Base-by-base conservation (phyloP, 257 asterid species). In the Eustoma russellianum region DNA sequence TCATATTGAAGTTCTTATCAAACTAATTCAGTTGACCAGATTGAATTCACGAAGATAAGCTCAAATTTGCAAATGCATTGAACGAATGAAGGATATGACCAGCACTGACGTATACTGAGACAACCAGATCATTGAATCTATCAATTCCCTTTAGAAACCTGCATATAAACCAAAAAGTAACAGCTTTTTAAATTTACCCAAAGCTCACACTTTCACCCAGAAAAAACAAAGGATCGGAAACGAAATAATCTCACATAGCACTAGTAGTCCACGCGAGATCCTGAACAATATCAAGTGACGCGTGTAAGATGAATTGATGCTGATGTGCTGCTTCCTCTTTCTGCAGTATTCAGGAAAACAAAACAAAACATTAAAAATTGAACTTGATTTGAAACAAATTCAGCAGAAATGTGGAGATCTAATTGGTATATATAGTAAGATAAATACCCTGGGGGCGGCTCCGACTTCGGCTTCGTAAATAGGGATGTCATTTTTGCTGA, bases 401-500 rank as follows among this genome's bases (percentile, higher is more conserved):
- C 35, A 14, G 18, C 2, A 38, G 12, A 38, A 38, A 10, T 11
- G 12, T 38, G 43, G 7, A 38, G 43, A 38, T 38, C 43, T 11
- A 38, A 38, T 38, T 11, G 6, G 5, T 17, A 12, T 5, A 15
- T 6, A 5, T 5, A 17, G 16, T 5, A 48, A 48, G 12, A 48
- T 34, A 54, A 70, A 5, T 72, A 92, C 98, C 69, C 90, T 82
- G 44, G 98, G 94, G 16, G 85, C 90, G 38, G 94, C 77, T 51
- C 98, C 97, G 54, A 92, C 98, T 88, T 92, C 97, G 59, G 94
- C 95, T 83, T 92, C 97, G 62, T 91, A 91, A 71, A 91, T 91
- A 50, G 95, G 98, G 51, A 91, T 91, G 69, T 91, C 98, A 48
- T 83, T 82, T 66, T 75, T 83, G 76, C 97, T 91, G 33, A 91